Base-by-base conservation (phyloP, 1,284 basidiomycete species). In the Amylostereum areolatum region DNA sequence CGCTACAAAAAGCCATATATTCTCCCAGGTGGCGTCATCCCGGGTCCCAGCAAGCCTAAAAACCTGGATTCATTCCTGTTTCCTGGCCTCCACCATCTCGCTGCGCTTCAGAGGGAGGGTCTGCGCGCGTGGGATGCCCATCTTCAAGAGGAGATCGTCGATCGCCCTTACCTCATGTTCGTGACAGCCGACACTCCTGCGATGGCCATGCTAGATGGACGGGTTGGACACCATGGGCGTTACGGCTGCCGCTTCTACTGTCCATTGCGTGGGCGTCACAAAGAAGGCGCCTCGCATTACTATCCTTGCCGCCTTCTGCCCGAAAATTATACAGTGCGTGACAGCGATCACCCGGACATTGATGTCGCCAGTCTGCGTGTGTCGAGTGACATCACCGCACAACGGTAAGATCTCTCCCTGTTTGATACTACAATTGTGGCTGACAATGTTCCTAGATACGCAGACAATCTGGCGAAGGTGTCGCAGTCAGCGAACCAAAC, bases 181-280 rank as follows among this genome's bases (percentile, higher is more conserved):
- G 55, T 45, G 3, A 57, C 55, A 0, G 64, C 64, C 27, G 65
- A 67, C 52, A 59, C 57, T 5, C 56, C 59, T 27, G 65, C 57
- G 4, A 50, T 64, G 7, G 49, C 57, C 1, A 50, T 57, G 32
- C 33, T 65, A 7, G 59, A 53, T 51, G 60, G 64, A 1, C 48
- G 54, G 11, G 59, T 62, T 30, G 62, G 64, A 2, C 66, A 66
- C 46, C 55, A 55, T 40, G 60, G 63, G 4, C 52, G 49, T 35
- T 46, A 52, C 34, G 52, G 57, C 6, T 63, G 63, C 47, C 51
- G 58, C 3, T 27, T 60, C 11, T 50, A 51, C 24, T 63, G 60
- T 49, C 46, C 48, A 9, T 39, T 59, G 2, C 47, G 36, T 8
- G 57, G 62, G 6, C 53, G 56, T 3, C 58, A 54, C 30, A 61